phyloP scores from a whole-genome alignment of 139 green algal genomes.

The Ettlia oleoabundans region DNA sequence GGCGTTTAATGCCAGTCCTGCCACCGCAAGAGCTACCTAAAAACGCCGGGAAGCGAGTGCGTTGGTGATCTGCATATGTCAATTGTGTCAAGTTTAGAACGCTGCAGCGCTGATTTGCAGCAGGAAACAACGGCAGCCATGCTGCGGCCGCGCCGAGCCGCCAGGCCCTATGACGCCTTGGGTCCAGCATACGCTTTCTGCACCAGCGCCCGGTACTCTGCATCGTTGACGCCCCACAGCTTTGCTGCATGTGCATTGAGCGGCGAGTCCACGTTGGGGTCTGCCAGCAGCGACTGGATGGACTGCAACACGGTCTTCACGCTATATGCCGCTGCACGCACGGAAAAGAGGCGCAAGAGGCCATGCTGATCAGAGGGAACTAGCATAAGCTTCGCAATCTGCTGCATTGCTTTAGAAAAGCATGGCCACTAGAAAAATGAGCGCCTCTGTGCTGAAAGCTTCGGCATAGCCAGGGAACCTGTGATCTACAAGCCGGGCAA shows the following conservation, averaged over 20 bases:
- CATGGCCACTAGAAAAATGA: neutral
- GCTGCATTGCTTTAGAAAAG: neutral
- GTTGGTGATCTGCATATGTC: too few relatives aligned
- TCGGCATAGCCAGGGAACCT: too few relatives aligned
- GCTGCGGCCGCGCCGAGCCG: too few relatives aligned
- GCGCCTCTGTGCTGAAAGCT: too few relatives aligned
- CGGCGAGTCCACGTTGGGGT: conserved; percentile 84
- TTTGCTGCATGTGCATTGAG: conserved; percentile 79
- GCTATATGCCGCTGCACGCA: conserved; percentile 65
- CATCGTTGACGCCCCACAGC: conserved; percentile 70
- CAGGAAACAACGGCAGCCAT: too few relatives aligned
- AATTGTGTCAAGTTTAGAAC: too few relatives aligned
- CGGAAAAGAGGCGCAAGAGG: neutral
- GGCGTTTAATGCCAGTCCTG: too few relatives aligned
- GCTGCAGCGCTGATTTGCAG: too few relatives aligned
- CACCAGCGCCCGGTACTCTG: conserved; percentile 61
- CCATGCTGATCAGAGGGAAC: too few relatives aligned
- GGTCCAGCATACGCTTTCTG: conserved; percentile 11
- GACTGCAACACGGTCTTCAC: conserved; percentile 79
- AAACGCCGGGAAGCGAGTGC: too few relatives aligned
- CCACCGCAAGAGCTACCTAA: neutral
- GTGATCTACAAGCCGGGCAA: too few relatives aligned
- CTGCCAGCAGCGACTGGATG: conserved; percentile 78
- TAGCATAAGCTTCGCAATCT: too few relatives aligned
- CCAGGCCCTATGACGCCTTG: conserved; percentile 3